Conservation (phyloP, 441 rosid genomes). For the Populus hybrid region DNA sequence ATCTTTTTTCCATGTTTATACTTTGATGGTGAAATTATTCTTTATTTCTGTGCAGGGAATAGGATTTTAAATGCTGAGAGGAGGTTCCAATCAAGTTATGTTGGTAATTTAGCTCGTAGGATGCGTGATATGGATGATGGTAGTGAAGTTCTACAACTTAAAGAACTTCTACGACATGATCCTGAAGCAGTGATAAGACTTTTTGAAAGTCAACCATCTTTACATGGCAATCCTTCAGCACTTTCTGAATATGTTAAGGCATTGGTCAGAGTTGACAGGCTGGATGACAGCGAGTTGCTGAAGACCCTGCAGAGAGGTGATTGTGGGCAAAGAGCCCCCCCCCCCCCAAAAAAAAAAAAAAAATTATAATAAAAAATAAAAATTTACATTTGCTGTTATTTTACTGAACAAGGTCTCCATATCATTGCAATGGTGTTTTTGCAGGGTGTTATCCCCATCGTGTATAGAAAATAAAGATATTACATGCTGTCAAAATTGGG, state of each 20-base stretch:
- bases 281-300: slow-evolving; percentile 77
- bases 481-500: background rate
- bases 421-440: background rate
- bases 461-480: background rate
- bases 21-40: background rate
- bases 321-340: slow-evolving; percentile 6
- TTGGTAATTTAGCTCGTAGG: slow-evolving; percentile 68
- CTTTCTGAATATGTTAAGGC: slow-evolving; percentile 88
- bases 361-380: background rate
- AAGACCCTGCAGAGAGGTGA: slow-evolving; percentile 83
- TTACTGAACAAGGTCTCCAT: background rate
- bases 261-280: slow-evolving; percentile 79
- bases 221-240: slow-evolving; percentile 69
- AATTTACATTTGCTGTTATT: background rate
- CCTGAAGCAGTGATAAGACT: slow-evolving; percentile 80
- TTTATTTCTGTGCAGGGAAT: slow-evolving; percentile 28
- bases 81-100: slow-evolving; percentile 73
- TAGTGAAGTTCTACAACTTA: slow-evolving; percentile 59
- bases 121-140: slow-evolving; percentile 74
- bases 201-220: slow-evolving; percentile 79
- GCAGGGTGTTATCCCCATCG: background rate
- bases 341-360: too few species aligned
- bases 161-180: slow-evolving; percentile 72
- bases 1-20: background rate
- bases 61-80: slow-evolving; percentile 31